These are phyloP conservation scores for Penicillium sp. DNA, from an alignment of 2,329 filamentous ascomycete species.

Conservation along the genomic window DNA sequence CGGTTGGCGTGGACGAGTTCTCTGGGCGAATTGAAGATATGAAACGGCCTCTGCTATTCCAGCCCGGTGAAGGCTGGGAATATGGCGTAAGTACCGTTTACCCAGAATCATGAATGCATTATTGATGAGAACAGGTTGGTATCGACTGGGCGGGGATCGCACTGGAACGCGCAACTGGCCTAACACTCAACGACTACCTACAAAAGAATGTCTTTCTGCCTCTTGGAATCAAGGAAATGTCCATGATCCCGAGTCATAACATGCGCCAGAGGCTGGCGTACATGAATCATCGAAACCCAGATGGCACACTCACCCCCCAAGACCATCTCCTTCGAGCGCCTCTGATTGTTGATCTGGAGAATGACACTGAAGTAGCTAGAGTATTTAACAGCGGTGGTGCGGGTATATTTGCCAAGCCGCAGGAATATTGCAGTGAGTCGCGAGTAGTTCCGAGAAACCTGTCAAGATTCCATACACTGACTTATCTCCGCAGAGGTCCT, in stretches of 20 bases:
- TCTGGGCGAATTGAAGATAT: conserved; percentile 55
- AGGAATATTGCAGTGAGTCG: conserved; percentile 56
- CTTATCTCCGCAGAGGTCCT: conserved; percentile 52
- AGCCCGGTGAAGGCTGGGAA: conserved; percentile 63
- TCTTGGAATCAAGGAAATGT: conserved; percentile 51
- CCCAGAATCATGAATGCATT: background rate
- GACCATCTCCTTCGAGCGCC: conserved; percentile 55
- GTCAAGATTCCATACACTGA: background rate
- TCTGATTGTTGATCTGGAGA: conserved; percentile 41
- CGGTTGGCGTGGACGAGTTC: conserved; percentile 59
- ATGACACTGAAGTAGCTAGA: conserved; percentile 43
- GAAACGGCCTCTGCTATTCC: conserved; percentile 57
- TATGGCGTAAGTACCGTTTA: conserved; percentile 52
- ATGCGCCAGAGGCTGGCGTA: conserved; percentile 58
- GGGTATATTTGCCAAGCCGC: conserved; percentile 60
- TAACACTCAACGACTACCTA: conserved; percentile 52
- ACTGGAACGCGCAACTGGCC: conserved; percentile 48
- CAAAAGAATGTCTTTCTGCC: conserved; percentile 51
- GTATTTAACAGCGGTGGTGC: conserved; percentile 62
- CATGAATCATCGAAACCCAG: conserved; percentile 55
- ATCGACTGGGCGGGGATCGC: conserved; percentile 58
- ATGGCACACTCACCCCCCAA: conserved; percentile 43
- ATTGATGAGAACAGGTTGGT: conserved; percentile 39
- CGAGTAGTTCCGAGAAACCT: background rate
- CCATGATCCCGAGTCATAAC: conserved; percentile 56